Conservation (phyloP, 2,329 filamentous ascomycete species). For the Penicillium freii region DNA sequence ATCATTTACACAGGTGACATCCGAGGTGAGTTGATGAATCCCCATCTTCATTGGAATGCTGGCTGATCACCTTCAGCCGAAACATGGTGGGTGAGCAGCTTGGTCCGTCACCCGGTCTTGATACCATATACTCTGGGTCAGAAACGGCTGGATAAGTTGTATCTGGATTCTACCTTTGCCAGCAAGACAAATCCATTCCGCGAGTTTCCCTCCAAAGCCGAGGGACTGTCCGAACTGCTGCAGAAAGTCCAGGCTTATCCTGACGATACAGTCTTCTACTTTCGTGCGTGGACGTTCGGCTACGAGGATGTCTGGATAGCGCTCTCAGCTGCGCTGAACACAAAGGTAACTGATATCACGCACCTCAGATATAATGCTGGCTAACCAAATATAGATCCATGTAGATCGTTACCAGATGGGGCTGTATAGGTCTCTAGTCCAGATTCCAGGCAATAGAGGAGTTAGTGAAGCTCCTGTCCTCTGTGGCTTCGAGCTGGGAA, state of each 20-base stretch:
- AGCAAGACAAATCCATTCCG: slow-evolving; percentile 49
- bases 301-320: slow-evolving; percentile 93
- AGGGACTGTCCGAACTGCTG: slow-evolving; percentile 73
- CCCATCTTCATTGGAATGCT: not conserved
- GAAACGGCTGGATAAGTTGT: slow-evolving; percentile 73
- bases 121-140: slow-evolving; percentile 69
- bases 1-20: slow-evolving; percentile 89
- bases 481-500: slow-evolving; percentile 72
- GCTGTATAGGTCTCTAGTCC: slow-evolving; percentile 65
- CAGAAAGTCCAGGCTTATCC: slow-evolving; percentile 67
- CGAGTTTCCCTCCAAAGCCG: slow-evolving; percentile 63
- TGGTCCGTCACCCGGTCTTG: slow-evolving; percentile 69
- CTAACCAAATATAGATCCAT: slow-evolving; percentile 59
- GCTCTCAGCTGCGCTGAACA: slow-evolving; percentile 66
- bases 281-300: slow-evolving; percentile 87
- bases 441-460: slow-evolving; percentile 40
- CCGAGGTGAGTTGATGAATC: slow-evolving; percentile 49
- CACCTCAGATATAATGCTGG: not conserved
- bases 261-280: slow-evolving; percentile 72
- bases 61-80: slow-evolving; percentile 53
- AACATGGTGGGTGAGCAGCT: slow-evolving; percentile 75
- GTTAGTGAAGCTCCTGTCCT: slow-evolving; percentile 64
- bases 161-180: slow-evolving; percentile 83
- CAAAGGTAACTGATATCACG: slow-evolving; percentile 49
- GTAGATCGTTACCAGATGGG: slow-evolving; percentile 76